Conservation (phyloP, 306 rosid genomes). For the Albizia julibrissin region DNA sequence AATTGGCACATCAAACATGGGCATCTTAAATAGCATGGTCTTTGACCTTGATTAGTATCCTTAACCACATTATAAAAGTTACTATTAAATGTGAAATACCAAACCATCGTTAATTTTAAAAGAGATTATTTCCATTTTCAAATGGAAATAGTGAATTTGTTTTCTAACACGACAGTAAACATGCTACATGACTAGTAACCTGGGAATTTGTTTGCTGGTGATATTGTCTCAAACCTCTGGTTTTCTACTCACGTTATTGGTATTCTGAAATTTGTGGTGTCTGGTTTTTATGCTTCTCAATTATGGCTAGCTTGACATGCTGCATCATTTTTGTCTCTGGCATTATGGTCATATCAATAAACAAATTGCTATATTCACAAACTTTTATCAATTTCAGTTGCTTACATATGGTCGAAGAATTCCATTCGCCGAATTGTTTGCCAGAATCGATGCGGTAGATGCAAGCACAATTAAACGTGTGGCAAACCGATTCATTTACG, state of each 20-base stretch:
- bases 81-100: too few species aligned
- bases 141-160: too few species aligned
- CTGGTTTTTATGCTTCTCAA: not conserved
- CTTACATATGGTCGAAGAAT: constrained; percentile 95
- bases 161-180: too few species aligned
- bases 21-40: too few species aligned
- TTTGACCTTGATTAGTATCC: too few species aligned
- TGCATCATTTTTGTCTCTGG: not conserved
- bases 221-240: not conserved
- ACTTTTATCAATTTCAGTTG: constrained; percentile 41
- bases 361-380: not conserved
- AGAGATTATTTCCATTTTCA: too few species aligned
- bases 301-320: not conserved
- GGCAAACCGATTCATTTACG: constrained; percentile 89
- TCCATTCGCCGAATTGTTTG: constrained; percentile 85
- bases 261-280: too few species aligned
- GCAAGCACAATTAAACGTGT: constrained; percentile 91
- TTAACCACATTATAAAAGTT: too few species aligned
- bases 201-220: not conserved
- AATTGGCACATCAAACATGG: too few species aligned
- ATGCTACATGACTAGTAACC: too few species aligned
- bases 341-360: not conserved
- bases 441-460: constrained; percentile 94
- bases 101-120: too few species aligned
- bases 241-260: not conserved